A percentile compares a stretch with the other conserved stretches of the same genome.
Evolutionary conservation across 140 eudicot genomes (phyloP).

Genomic region (Oenanthe javanica): DNA sequence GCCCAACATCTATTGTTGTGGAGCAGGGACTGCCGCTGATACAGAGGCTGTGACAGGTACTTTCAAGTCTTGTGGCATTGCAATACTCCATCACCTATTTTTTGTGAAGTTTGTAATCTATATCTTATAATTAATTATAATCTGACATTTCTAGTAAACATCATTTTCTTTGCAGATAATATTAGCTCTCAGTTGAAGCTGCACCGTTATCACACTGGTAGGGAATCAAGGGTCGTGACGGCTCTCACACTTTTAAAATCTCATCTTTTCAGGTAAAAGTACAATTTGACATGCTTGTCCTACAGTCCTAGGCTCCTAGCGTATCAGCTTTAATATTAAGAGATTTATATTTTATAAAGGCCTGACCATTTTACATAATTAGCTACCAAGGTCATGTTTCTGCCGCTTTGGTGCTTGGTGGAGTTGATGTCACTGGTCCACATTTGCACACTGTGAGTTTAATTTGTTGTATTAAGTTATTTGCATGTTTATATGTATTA

Average conservation of each 20-base stretch:
- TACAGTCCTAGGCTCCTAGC: no score
- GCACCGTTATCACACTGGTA: constrained; percentile 83
- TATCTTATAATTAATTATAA: not conserved
- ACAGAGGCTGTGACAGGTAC: constrained; percentile 94
- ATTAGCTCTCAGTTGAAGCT: constrained; percentile 86
- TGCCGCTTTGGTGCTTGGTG: constrained; percentile 98
- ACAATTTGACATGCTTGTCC: not conserved
- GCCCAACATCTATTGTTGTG: constrained; percentile 94
- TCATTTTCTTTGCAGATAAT: constrained; percentile 46
- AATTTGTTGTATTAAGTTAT: not conserved
- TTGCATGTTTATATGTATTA: not conserved
- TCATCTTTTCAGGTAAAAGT: constrained; percentile 81
- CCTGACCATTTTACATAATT: constrained; percentile 15
- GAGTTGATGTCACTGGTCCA: constrained; percentile 93
- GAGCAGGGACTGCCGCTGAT: constrained; percentile 99
- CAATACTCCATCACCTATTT: not conserved
- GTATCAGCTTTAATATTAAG: no score
- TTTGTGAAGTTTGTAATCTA: not conserved
- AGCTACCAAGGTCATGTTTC: constrained; percentile 94
- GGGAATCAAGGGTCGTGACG: constrained; percentile 94
- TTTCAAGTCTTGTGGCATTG: not conserved
- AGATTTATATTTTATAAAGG: no score
- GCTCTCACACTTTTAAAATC: constrained; percentile 80
- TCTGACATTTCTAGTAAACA: constrained; percentile 4
- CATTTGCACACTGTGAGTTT: constrained; percentile 86